A percentile compares a stretch with the other conserved stretches of the same genome.
Evolutionary conservation across 768 basidiomycete species (phyloP).

Genomic region (Boletellus sp.): DNA sequence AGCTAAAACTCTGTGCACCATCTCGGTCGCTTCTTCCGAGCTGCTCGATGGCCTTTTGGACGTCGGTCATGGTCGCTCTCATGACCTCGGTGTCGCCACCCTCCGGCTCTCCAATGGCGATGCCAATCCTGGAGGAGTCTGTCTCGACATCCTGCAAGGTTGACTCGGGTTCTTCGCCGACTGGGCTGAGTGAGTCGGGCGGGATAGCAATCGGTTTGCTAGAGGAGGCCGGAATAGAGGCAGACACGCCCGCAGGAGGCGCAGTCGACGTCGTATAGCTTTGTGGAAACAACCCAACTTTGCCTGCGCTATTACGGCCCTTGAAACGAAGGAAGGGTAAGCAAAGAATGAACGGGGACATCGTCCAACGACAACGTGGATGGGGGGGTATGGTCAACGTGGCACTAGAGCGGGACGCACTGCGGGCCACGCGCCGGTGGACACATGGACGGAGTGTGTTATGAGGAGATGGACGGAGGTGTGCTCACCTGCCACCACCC

Average conservation of each 20-base stretch:
- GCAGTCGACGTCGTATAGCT: slow-evolving; percentile 73
- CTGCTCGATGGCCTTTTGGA: slow-evolving; percentile 87
- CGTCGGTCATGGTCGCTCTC: slow-evolving; percentile 86
- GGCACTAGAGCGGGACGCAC: not conserved
- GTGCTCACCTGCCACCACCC: slow-evolving; percentile 87
- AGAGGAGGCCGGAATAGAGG: slow-evolving; percentile 27
- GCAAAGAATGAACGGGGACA: slow-evolving; percentile 25
- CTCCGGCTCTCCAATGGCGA: slow-evolving; percentile 24
- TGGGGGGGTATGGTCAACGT: slow-evolving; percentile 3
- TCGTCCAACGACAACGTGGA: slow-evolving; percentile 20
- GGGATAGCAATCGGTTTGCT: slow-evolving; percentile 17
- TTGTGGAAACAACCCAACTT: slow-evolving; percentile 87
- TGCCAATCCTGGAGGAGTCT: slow-evolving; percentile 26
- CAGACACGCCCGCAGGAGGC: slow-evolving; percentile 32
- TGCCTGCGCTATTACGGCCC: slow-evolving; percentile 82
- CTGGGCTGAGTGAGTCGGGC: slow-evolving; percentile 37
- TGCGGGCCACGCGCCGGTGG: slow-evolving; percentile 7
- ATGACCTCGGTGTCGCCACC: slow-evolving; percentile 54
- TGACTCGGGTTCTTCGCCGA: slow-evolving; percentile 46
- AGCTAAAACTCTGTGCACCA: slow-evolving; percentile 70
- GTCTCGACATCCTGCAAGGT: slow-evolving; percentile 25
- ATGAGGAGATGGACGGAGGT: slow-evolving; percentile 1
- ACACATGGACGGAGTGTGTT: slow-evolving; percentile 4
- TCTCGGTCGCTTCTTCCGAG: slow-evolving; percentile 60
- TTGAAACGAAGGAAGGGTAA: slow-evolving; percentile 32